These are phyloP conservation scores for Solanum aculeatissimum DNA, from an alignment of 305 asterid species.

Conservation along the genomic window DNA sequence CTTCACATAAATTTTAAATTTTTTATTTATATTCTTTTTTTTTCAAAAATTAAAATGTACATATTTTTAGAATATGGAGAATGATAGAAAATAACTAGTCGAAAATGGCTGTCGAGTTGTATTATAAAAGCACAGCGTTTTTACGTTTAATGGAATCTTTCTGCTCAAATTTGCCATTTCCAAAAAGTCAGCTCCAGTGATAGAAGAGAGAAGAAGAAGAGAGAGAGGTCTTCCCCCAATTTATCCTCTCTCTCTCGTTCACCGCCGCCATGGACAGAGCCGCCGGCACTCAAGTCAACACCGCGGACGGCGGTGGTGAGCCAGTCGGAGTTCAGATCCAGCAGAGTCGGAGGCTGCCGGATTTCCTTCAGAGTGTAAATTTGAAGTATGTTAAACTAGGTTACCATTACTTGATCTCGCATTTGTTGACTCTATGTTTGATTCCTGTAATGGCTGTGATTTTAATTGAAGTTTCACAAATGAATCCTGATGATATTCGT, in stretches of 20 bases:
- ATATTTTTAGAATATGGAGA: neutral
- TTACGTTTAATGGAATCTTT: neutral
- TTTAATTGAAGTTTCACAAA: slow-evolving; percentile 51
- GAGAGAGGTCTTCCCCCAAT: neutral
- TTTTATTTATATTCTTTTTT: too few species aligned
- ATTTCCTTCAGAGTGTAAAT: slow-evolving; percentile 83
- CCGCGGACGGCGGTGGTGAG: slow-evolving; percentile 11
- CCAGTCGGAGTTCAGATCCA: slow-evolving; percentile 60
- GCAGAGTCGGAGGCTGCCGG: slow-evolving; percentile 51
- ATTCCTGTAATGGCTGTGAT: slow-evolving; percentile 51
- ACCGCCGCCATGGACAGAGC: neutral
- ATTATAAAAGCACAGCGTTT: neutral
- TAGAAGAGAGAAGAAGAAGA: neutral
- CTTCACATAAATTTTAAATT: neutral
- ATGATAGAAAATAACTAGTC: neutral
- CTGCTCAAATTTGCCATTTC: neutral
- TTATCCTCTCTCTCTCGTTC: neutral
- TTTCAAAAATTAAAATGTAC: neutral
- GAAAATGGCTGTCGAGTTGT: neutral
- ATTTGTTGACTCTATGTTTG: slow-evolving; percentile 54
- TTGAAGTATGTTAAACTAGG: slow-evolving; percentile 83
- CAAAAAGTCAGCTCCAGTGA: neutral
- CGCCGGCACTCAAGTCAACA: neutral
- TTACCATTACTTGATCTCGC: slow-evolving; percentile 78
- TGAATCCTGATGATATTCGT: slow-evolving; percentile 55